Percentiles rank a stretch among this genome's conserved stretches.
phyloP scores from a whole-genome alignment of 371 early-diverging fungal genomes.

The Dinochytrium kinnereticum region DNA sequence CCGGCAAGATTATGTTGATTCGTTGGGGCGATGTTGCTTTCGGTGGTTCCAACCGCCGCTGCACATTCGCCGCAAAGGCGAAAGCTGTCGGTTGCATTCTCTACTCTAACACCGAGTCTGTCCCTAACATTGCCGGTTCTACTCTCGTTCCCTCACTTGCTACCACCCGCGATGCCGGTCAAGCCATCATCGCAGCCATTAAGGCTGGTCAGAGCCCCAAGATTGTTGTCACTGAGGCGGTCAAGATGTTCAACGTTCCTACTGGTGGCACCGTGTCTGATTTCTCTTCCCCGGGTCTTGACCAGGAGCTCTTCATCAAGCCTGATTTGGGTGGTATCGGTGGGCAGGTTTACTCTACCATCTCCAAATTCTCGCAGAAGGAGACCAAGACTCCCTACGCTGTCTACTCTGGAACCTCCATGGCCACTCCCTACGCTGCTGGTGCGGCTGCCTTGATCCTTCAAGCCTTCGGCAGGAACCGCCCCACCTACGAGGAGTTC shows the following conservation, averaged over 20 bases:
- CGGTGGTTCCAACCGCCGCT: background rate
- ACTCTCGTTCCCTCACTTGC: constrained; percentile 12
- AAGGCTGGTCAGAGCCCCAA: constrained; percentile 50
- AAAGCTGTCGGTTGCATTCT: background rate
- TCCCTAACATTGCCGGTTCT: constrained; percentile 40
- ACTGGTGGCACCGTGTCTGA: constrained; percentile 50
- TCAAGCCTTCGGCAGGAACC: background rate
- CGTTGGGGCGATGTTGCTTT: constrained; percentile 9
- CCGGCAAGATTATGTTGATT: constrained; percentile 7
- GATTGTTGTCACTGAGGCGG: background rate
- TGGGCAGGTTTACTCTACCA: constrained; percentile 35
- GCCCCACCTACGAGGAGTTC: background rate
- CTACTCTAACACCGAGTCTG: constrained; percentile 14
- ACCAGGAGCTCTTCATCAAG: constrained; percentile 24
- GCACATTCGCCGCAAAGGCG: background rate
- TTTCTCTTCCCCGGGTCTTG: constrained; percentile 46
- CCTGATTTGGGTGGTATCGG: constrained; percentile 40
- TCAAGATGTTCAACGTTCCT: constrained; percentile 15
- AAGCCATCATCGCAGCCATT: constrained; percentile 39
- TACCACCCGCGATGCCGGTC: constrained; percentile 20
- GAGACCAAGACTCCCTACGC: background rate
- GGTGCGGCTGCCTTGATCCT: constrained; percentile 29
- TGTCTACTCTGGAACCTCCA: constrained; percentile 34
- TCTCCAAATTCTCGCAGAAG: constrained; percentile 4
- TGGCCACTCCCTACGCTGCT: constrained; percentile 51